These are phyloP conservation scores for Samsoniella hepiali DNA, from an alignment of 2,329 filamentous ascomycete genomes.

Conservation along the genomic window DNA sequence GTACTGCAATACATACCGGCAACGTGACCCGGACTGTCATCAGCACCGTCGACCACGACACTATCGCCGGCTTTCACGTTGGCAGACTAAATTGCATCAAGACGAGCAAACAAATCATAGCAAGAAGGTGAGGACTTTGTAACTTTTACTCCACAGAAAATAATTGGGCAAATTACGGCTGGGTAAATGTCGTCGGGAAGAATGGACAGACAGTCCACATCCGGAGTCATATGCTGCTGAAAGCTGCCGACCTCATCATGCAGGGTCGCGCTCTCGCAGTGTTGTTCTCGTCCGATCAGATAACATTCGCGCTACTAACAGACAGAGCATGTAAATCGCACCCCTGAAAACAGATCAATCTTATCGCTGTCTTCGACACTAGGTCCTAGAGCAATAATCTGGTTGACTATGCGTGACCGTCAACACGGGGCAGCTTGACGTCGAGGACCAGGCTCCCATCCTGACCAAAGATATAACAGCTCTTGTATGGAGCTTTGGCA, in stretches of 20 bases:
- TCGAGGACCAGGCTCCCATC: constrained; percentile 19
- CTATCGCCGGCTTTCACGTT: no score
- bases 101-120: no score
- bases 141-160: constrained; percentile 14
- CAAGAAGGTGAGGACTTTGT: no score
- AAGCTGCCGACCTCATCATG: constrained; percentile 23
- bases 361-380: constrained; percentile 18
- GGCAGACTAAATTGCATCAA: no score
- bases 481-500: constrained; percentile 21
- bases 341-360: constrained; percentile 19
- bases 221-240: constrained; percentile 13
- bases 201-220: constrained; percentile 16
- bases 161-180: constrained; percentile 17
- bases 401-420: constrained; percentile 21
- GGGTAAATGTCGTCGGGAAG: constrained; percentile 21
- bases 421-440: constrained; percentile 22
- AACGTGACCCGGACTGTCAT: no score
- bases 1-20: no score
- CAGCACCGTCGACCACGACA: no score
- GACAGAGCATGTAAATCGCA: constrained; percentile 19
- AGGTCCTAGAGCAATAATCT: constrained; percentile 20
- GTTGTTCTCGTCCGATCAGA: constrained; percentile 21
- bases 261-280: constrained; percentile 22
- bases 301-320: constrained; percentile 20
- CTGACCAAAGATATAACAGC: constrained; percentile 16